Conservation (phyloP, 371 early-diverging fungal genomes). For the Conidiobolus incongruus region DNA sequence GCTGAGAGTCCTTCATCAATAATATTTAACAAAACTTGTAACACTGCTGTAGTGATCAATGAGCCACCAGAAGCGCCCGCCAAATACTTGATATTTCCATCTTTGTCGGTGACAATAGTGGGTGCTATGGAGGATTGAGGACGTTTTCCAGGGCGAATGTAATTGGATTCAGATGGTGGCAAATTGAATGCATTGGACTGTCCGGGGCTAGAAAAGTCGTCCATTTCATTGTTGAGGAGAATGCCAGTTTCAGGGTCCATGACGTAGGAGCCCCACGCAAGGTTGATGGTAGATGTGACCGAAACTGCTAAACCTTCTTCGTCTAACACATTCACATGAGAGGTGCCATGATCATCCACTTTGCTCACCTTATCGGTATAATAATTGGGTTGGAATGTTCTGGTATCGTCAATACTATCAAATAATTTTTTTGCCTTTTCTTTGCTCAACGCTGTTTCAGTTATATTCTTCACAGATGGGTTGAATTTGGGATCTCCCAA, state of each 20-base stretch:
- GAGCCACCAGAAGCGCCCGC: slow-evolving; percentile 93
- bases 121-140: slow-evolving; percentile 86
- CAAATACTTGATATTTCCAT: slow-evolving; percentile 43
- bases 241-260: slow-evolving; percentile 91
- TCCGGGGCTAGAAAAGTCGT: slow-evolving; percentile 90
- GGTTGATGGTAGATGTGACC: slow-evolving; percentile 87
- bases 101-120: slow-evolving; percentile 42
- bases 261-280: slow-evolving; percentile 82
- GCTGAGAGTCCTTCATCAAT: slow-evolving; percentile 42
- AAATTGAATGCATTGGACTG: slow-evolving; percentile 65
- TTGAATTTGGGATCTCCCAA: slow-evolving; percentile 65
- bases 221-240: slow-evolving; percentile 95
- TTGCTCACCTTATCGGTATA: slow-evolving; percentile 46
- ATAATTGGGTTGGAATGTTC: slow-evolving; percentile 15
- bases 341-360: slow-evolving; percentile 84
- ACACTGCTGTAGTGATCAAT: slow-evolving; percentile 68
- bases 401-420: not conserved
- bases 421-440: slow-evolving; percentile 6
- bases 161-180: slow-evolving; percentile 64
- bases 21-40: slow-evolving; percentile 50
- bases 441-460: slow-evolving; percentile 39
- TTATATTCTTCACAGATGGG: slow-evolving; percentile 19
- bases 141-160: slow-evolving; percentile 62
- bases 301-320: slow-evolving; percentile 65
- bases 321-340: slow-evolving; percentile 86